These are phyloP conservation scores for Citrus inodora DNA, from an alignment of 345 rosid genomes.

Conservation along the genomic window DNA sequence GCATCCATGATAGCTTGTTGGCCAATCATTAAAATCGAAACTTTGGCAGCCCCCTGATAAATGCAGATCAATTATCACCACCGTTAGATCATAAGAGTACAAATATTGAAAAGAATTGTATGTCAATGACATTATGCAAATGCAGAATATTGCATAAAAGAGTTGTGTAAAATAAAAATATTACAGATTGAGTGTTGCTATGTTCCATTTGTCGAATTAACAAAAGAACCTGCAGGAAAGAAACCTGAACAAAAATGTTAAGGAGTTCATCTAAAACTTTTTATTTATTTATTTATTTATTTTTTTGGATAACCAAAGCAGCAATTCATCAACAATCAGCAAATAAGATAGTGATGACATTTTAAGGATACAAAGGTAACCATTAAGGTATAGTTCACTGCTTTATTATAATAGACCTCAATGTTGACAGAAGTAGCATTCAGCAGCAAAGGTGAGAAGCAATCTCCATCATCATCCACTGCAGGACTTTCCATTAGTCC, in stretches of 20 bases:
- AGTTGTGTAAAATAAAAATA: conserved; percentile 19
- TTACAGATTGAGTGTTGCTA: conserved; percentile 94
- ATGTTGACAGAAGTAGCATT: conserved; percentile 93
- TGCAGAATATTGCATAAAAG: background rate
- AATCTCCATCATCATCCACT: conserved; percentile 87
- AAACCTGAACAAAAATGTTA: conserved; percentile 59
- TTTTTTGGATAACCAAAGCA: background rate
- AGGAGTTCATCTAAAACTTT: conserved; percentile 42
- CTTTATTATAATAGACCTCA: conserved; percentile 94
- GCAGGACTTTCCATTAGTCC: conserved; percentile 96
- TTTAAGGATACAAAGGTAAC: conserved; percentile 98
- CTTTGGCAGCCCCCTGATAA: conserved; percentile 96
- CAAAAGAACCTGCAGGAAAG: conserved; percentile 92
- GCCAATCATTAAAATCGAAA: conserved; percentile 89
- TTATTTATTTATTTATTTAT: too few relatives aligned
- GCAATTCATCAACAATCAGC: background rate
- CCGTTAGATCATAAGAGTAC: conserved; percentile 6
- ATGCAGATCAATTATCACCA: conserved; percentile 21
- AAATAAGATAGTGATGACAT: background rate
- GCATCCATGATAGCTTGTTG: conserved; percentile 99
- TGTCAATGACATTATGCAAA: conserved; percentile 6
- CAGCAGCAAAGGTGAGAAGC: conserved; percentile 76
- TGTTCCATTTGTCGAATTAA: conserved; percentile 98
- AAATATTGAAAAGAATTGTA: background rate
- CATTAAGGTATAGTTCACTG: conserved; percentile 97